Evolutionary conservation across 2,329 filamentous ascomycete genomes (phyloP).

Genomic region (Pyrenochaeta sp.): DNA sequence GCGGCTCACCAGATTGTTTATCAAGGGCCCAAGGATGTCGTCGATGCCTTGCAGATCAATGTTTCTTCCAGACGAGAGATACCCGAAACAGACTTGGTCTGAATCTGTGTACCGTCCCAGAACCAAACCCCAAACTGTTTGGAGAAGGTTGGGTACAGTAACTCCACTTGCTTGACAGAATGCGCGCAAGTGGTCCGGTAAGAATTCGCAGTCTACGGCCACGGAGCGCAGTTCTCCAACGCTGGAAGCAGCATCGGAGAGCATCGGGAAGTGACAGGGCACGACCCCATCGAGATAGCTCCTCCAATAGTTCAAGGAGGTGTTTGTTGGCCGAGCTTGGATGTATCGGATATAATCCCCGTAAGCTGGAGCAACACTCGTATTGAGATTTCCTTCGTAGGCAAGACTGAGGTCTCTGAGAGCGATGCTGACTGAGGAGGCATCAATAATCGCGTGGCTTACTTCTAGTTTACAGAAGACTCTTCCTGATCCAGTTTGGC

Average conservation of each 20-base stretch:
- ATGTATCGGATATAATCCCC: conserved; percentile 23
- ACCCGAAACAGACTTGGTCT: conserved; percentile 51
- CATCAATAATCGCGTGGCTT: conserved; percentile 27
- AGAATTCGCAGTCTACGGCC: conserved; percentile 1
- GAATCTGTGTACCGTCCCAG: conserved; percentile 35
- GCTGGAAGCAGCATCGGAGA: neutral
- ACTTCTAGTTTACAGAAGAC: conserved; percentile 23
- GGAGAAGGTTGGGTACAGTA: conserved; percentile 54
- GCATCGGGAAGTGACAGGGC: conserved; percentile 18
- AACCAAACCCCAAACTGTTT: conserved; percentile 42
- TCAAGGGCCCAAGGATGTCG: conserved; percentile 49
- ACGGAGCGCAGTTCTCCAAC: conserved; percentile 2
- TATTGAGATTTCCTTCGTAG: conserved; percentile 11
- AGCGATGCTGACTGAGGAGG: conserved; percentile 14
- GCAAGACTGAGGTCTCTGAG: conserved; percentile 17
- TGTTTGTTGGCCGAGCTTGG: conserved; percentile 4
- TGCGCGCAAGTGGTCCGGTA: conserved; percentile 4
- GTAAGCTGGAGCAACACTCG: conserved; percentile 14
- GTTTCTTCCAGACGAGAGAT: conserved; percentile 47
- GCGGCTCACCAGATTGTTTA: conserved; percentile 53
- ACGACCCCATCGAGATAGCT: conserved; percentile 10
- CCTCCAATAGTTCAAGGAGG: conserved; percentile 20
- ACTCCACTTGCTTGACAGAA: conserved; percentile 51
- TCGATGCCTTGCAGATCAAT: conserved; percentile 42
- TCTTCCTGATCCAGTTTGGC: conserved; percentile 6